Base-by-base conservation (phyloP, 2,329 filamentous ascomycete genomes). In the Septoria linicola region DNA sequence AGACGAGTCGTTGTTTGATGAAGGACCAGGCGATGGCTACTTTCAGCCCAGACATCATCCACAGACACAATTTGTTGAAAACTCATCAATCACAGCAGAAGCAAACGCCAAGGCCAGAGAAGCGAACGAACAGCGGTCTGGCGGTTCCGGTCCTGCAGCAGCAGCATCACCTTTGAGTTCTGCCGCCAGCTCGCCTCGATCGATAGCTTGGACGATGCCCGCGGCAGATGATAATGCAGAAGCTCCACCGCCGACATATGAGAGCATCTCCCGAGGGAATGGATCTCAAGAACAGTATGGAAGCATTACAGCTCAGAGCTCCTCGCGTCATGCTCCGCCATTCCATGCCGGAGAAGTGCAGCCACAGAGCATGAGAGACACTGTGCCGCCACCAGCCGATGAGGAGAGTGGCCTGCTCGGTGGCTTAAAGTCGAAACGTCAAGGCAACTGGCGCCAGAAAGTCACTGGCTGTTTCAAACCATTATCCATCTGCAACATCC, bases 241-340 rank as follows among this genome's bases (percentile, higher is more conserved):
- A 20, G 55, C 51, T 23, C 58, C 62, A 14, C 63, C 63, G 25
- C 63, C 63, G 14, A 61, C 63, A 35, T 66, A 66, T 36, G 58
- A 61, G 43, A 46, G 43, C 34, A 46, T 36, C 16, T 46, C 43
- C 16, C 23, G 34, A 17, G 14, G 13, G 16, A 21, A 31, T 16
- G 31, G 27, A 14, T 14, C 21, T 27, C 41, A 44, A n/a, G n/a
- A n/a, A n/a, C n/a, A n/a, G n/a, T 34, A 35, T 14, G 41, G 41
- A 16, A 44, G 41, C 32, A 4, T n/a, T 35, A n/a, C n/a, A n/a
- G n/a, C n/a, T n/a, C n/a, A n/a, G n/a, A n/a, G n/a, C n/a, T n/a
- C n/a, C n/a, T n/a, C n/a, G n/a, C n/a, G n/a, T n/a, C n/a, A n/a
- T n/a, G n/a, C n/a, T n/a, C n/a, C 6, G 13, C 16, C 13, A 13